Percentiles rank a stretch among this genome's conserved stretches.
phyloP scores from a whole-genome alignment of 768 basidiomycete species.

The Kwoniella sp. region DNA sequence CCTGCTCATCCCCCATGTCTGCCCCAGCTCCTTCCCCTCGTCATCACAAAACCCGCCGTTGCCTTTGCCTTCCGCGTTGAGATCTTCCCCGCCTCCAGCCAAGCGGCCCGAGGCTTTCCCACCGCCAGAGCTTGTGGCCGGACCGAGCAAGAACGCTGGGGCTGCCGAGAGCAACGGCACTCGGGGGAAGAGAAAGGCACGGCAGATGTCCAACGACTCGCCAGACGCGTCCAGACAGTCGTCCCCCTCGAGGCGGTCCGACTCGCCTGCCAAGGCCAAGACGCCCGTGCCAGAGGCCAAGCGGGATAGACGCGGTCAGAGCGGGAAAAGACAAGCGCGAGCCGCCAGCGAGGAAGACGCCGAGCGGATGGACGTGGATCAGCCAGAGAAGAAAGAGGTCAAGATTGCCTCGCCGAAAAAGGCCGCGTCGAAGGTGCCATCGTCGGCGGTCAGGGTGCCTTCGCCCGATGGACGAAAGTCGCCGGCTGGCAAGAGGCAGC shows the following conservation, averaged over 20 bases:
- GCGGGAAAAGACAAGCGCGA: slow-evolving; percentile 3
- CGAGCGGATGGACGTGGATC: slow-evolving; percentile 9
- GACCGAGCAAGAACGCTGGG: no score
- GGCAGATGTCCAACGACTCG: slow-evolving; percentile 5
- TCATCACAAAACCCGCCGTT: slow-evolving; percentile 26
- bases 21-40: slow-evolving; percentile 32
- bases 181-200: slow-evolving; percentile 22
- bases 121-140: slow-evolving; percentile 21
- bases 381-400: slow-evolving; percentile 6
- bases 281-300: neutral
- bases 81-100: slow-evolving; percentile 19
- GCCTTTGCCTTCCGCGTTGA: slow-evolving; percentile 17
- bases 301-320: neutral
- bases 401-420: slow-evolving; percentile 7
- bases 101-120: slow-evolving; percentile 31
- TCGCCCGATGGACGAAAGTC: no score
- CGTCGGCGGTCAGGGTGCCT: no score
- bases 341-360: slow-evolving; percentile 2
- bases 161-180: no score
- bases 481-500: neutral
- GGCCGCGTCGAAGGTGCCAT: no score
- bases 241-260: slow-evolving; percentile 12
- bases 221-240: slow-evolving; percentile 3
- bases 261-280: slow-evolving; percentile 12
- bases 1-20: slow-evolving; percentile 38